Percentiles rank a stretch among this genome's conserved stretches.
phyloP scores from a whole-genome alignment of 306 rosid genomes.

The Herpetospermum pedunculosum region DNA sequence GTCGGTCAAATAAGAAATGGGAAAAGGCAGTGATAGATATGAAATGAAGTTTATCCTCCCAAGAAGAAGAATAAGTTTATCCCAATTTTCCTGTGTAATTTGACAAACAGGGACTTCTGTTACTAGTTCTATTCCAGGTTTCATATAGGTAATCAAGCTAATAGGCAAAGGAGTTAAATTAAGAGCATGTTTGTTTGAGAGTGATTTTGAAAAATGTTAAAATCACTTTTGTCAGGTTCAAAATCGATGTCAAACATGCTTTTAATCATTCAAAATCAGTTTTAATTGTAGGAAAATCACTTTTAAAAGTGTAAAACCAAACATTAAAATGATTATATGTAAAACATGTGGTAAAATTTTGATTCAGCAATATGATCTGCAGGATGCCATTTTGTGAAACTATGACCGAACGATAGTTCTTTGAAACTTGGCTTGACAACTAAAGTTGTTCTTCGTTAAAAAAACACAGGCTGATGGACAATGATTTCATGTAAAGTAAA shows the following conservation, averaged over 20 bases:
- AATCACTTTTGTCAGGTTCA: too few species aligned
- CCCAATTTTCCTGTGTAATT: not conserved
- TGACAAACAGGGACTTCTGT: not conserved
- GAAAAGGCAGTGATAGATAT: not conserved
- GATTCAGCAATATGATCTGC: not conserved
- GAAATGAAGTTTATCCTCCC: not conserved
- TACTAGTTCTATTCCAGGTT: not conserved
- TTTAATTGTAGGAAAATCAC: too few species aligned
- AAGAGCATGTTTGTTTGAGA: too few species aligned
- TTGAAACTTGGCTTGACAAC: not conserved
- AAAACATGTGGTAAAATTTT: too few species aligned
- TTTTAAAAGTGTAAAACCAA: too few species aligned
- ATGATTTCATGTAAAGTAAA: not conserved
- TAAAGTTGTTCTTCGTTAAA: not conserved
- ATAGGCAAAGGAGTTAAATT: not conserved
- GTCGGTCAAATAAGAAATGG: not conserved
- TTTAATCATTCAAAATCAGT: too few species aligned
- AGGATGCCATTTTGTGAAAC: not conserved
- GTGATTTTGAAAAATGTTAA: too few species aligned
- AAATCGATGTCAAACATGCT: too few species aligned
- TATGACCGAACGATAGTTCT: not conserved
- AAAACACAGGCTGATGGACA: not conserved
- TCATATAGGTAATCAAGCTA: not conserved
- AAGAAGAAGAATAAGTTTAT: not conserved
- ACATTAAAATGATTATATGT: too few species aligned